Evolutionary conservation across 352 stramenopile species (phyloP).

Genomic region (Globisporangium parvum): DNA sequence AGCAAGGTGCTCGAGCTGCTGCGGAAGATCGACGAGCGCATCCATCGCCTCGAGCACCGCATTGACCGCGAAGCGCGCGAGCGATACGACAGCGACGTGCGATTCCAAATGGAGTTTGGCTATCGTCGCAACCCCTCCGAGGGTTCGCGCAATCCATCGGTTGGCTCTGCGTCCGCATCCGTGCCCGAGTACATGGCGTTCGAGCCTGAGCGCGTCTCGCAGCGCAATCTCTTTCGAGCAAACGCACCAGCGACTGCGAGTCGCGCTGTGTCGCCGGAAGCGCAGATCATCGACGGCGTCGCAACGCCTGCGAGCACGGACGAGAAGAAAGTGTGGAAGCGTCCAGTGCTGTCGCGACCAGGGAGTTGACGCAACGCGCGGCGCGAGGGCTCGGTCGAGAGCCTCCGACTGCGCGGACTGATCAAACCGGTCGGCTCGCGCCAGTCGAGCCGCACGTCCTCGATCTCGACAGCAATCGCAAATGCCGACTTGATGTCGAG

Average conservation of each 20-base stretch:
- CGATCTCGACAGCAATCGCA: slow-evolving; percentile 19
- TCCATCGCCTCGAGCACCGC: slow-evolving; percentile 39
- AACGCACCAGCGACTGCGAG: background rate
- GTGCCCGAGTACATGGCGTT: slow-evolving; percentile 28
- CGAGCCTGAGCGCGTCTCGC: slow-evolving; percentile 59
- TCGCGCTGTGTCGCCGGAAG: slow-evolving; percentile 2
- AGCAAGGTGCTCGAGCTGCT: slow-evolving; percentile 31
- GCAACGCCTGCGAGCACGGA: slow-evolving; percentile 21
- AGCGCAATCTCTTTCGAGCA: slow-evolving; percentile 34
- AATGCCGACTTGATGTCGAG: slow-evolving; percentile 18
- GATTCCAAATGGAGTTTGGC: slow-evolving; percentile 22
- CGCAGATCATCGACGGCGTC: slow-evolving; percentile 13
- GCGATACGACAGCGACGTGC: slow-evolving; percentile 43
- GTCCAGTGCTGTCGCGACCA: slow-evolving; percentile 21
- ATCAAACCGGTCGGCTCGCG: slow-evolving; percentile 16
- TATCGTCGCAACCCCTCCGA: slow-evolving; percentile 5
- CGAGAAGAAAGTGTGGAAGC: slow-evolving; percentile 33
- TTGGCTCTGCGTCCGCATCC: background rate
- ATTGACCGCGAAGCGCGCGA: slow-evolving; percentile 43
- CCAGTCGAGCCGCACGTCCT: slow-evolving; percentile 25
- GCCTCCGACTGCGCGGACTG: slow-evolving; percentile 26
- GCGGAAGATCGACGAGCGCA: slow-evolving; percentile 39
- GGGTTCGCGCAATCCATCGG: slow-evolving; percentile 4
- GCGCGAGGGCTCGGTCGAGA: slow-evolving; percentile 29
- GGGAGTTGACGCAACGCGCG: slow-evolving; percentile 51